Evolutionary conservation across 148 eudicot species (phyloP).

Genomic region (Chenopodium album): DNA sequence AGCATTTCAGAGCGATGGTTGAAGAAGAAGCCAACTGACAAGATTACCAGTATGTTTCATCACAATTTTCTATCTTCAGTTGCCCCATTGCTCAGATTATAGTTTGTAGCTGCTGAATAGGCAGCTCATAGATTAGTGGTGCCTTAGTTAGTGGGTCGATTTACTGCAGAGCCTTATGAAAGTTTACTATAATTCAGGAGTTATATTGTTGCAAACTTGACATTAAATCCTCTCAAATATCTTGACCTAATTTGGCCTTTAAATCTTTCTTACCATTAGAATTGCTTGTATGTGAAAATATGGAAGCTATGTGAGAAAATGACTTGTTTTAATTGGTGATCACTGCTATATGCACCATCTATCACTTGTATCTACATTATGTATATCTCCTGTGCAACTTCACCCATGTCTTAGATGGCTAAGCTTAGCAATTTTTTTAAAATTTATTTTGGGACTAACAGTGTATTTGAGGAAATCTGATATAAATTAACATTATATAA

Average conservation of each 20-base stretch:
- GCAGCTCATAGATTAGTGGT: not conserved
- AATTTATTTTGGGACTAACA: not conserved
- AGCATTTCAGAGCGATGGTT: slow-evolving; percentile 89
- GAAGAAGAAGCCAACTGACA: slow-evolving; percentile 62
- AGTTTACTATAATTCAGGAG: not conserved
- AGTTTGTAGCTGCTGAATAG: not conserved
- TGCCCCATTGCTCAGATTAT: not conserved
- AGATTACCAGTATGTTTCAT: slow-evolving; percentile 52
- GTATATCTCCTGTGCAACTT: not conserved
- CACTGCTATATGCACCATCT: not conserved
- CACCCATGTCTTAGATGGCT: not conserved
- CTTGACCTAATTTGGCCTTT: not conserved
- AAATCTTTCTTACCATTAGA: not conserved
- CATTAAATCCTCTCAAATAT: not conserved
- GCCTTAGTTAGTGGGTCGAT: not conserved
- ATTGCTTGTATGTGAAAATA: not conserved
- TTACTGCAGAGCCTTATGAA: not conserved
- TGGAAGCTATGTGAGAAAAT: not conserved
- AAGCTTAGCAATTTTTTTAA: not conserved
- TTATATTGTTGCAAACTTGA: not conserved
- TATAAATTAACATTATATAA: not conserved
- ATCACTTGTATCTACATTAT: not conserved
- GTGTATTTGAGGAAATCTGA: not conserved
- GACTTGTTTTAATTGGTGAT: not conserved
- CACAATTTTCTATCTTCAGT: slow-evolving; percentile 17